Evolutionary conservation across 2,329 filamentous ascomycete genomes (phyloP).

Genomic region (Metarhizium sp.): DNA sequence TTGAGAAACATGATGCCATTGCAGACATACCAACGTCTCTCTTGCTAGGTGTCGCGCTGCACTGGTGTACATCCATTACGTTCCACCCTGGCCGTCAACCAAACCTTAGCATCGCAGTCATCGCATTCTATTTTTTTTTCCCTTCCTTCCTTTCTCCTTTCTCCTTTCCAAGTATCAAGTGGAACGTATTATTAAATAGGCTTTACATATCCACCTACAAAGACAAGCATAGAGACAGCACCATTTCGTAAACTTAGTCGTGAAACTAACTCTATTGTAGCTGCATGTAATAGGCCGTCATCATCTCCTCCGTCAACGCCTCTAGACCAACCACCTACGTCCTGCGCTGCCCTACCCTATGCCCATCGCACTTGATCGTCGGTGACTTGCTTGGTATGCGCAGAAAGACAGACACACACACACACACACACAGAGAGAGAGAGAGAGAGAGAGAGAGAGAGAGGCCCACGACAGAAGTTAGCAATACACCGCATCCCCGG

Average conservation of each 20-base stretch:
- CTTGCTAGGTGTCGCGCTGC: too few species aligned
- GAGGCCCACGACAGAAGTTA: neutral
- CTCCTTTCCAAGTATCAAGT: too few species aligned
- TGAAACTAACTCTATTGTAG: neutral
- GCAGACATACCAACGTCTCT: too few species aligned
- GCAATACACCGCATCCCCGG: neutral
- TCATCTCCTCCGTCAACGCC: neutral
- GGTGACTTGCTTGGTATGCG: neutral
- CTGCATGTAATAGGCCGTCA: neutral
- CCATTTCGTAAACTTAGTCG: neutral
- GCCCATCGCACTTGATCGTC: neutral
- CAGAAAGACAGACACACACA: neutral
- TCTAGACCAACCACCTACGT: neutral
- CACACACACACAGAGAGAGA: too few species aligned
- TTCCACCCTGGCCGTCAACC: too few species aligned
- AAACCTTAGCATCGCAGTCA: too few species aligned
- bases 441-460: too few species aligned
- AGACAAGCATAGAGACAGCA: neutral
- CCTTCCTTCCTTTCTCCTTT: too few species aligned
- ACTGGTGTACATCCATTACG: too few species aligned
- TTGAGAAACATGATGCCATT: too few species aligned
- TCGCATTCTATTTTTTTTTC: too few species aligned
- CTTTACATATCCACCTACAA: neutral
- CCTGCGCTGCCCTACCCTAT: neutral
- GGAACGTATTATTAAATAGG: too few species aligned